Conservation (phyloP, 2,329 filamentous ascomycete genomes). For the Calonectria honghensis region DNA sequence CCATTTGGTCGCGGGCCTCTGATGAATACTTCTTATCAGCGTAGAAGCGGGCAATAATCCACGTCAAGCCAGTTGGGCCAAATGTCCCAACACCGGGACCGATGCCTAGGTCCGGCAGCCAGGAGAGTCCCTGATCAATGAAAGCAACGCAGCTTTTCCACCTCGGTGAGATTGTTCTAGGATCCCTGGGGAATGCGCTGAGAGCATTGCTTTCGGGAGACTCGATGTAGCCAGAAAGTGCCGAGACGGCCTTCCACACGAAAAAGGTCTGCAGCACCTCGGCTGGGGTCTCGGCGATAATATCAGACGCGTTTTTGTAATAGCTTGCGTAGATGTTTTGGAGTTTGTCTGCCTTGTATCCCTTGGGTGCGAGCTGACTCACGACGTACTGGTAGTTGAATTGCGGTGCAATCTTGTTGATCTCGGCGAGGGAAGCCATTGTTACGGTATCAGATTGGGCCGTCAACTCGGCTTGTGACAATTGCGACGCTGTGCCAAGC, state of each 20-base stretch:
- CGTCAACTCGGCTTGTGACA: neutral
- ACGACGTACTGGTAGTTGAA: constrained; percentile 43
- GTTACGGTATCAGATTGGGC: neutral
- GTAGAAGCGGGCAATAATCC: constrained; percentile 83
- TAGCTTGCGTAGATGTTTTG: constrained; percentile 75
- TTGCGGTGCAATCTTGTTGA: constrained; percentile 15
- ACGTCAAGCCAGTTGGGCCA: constrained; percentile 69
- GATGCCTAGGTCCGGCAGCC: neutral
- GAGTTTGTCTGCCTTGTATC: constrained; percentile 63
- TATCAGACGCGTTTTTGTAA: constrained; percentile 73
- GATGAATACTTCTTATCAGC: constrained; percentile 81
- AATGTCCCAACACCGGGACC: neutral
- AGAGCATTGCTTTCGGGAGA: constrained; percentile 77
- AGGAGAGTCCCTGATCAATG: constrained; percentile 35
- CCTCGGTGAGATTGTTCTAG: constrained; percentile 19
- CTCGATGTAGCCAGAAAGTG: constrained; percentile 72
- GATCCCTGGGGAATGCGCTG: constrained; percentile 69
- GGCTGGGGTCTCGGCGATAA: constrained; percentile 71
- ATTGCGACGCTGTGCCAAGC: neutral
- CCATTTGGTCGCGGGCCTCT: constrained; percentile 79
- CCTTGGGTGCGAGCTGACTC: constrained; percentile 38
- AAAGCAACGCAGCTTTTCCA: constrained; percentile 37
- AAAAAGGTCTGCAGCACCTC: constrained; percentile 77
- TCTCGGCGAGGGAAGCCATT: constrained; percentile 22
- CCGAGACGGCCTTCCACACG: constrained; percentile 77